These are phyloP conservation scores for Orbilia javanica DNA, from an alignment of 2,329 filamentous ascomycete species.

Conservation along the genomic window DNA sequence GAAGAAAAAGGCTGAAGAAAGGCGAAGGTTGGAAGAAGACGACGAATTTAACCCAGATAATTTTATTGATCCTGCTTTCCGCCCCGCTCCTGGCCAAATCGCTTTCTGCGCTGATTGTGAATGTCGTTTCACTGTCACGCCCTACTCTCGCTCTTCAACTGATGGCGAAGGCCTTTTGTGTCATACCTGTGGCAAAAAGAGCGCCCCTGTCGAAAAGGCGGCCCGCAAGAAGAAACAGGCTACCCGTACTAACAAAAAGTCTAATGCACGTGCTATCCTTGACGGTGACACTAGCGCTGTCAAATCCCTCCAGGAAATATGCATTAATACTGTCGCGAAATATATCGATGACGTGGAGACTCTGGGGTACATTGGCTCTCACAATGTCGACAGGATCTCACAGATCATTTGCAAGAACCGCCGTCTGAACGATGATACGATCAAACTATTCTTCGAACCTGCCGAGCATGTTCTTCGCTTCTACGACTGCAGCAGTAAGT, in stretches of 20 bases:
- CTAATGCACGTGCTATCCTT: slow-evolving; percentile 56
- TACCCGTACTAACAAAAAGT: slow-evolving; percentile 58
- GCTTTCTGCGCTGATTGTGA: slow-evolving; percentile 61
- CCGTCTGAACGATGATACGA: slow-evolving; percentile 60
- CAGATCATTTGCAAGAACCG: slow-evolving; percentile 62
- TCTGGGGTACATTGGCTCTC: slow-evolving; percentile 60
- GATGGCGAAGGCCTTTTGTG: slow-evolving; percentile 61
- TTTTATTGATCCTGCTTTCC: background rate
- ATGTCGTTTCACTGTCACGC: slow-evolving; percentile 61
- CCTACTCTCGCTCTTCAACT: slow-evolving; percentile 58
- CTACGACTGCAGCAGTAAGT: slow-evolving; percentile 62
- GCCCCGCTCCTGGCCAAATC: slow-evolving; percentile 60
- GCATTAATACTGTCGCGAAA: slow-evolving; percentile 61
- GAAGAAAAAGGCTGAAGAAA: slow-evolving; percentile 33
- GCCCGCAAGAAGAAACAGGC: slow-evolving; percentile 57
- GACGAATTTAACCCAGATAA: slow-evolving; percentile 19
- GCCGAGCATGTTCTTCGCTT: slow-evolving; percentile 59
- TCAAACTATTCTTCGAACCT: slow-evolving; percentile 61
- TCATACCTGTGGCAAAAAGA: slow-evolving; percentile 60
- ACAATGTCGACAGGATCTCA: slow-evolving; percentile 61
- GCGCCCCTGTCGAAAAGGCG: slow-evolving; percentile 55
- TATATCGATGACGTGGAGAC: slow-evolving; percentile 61
- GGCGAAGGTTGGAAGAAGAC: slow-evolving; percentile 8
- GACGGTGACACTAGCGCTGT: slow-evolving; percentile 59
- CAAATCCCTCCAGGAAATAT: slow-evolving; percentile 61